A percentile compares a stretch with the other conserved stretches of the same genome.
phyloP scores from a whole-genome alignment of 2,329 filamentous ascomycete genomes.

The Botrytis tulipae region DNA sequence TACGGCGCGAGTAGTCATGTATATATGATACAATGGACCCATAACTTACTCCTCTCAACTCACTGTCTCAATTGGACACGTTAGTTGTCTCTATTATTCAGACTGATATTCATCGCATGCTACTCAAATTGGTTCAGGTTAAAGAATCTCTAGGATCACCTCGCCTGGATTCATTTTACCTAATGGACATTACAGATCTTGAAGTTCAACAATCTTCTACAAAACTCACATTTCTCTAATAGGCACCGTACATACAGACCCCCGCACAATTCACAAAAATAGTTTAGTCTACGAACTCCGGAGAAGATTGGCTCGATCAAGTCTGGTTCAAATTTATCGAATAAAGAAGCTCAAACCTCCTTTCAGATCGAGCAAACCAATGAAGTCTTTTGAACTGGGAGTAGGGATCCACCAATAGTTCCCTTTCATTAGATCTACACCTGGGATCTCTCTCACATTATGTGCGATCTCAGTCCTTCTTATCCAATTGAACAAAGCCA shows the following conservation, averaged over 20 bases:
- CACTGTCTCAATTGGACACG: neutral
- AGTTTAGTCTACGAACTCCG: slow-evolving; percentile 3
- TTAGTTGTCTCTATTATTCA: neutral
- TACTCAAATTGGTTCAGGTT: neutral
- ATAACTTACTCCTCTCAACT: neutral
- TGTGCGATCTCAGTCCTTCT: slow-evolving; percentile 1
- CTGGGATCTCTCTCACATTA: slow-evolving; percentile 9
- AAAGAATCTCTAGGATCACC: neutral
- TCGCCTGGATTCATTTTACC: slow-evolving; percentile 12
- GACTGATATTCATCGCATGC: slow-evolving; percentile 9
- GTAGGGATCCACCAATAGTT: slow-evolving; percentile 5
- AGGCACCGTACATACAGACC: slow-evolving; percentile 7
- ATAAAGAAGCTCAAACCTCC: slow-evolving; percentile 16
- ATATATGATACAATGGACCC: neutral
- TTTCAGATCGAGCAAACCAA: slow-evolving; percentile 13
- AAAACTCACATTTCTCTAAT: slow-evolving; percentile 5
- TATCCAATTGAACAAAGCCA: neutral
- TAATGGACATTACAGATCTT: slow-evolving; percentile 9
- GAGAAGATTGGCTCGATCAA: slow-evolving; percentile 12
- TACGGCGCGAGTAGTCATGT: slow-evolving; percentile 1
- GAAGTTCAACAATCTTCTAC: slow-evolving; percentile 7
- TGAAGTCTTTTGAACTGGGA: slow-evolving; percentile 2
- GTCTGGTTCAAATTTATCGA: slow-evolving; percentile 7
- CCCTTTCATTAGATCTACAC: slow-evolving; percentile 7
- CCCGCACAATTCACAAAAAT: slow-evolving; percentile 7